These are phyloP conservation scores for Eucalyptus pauciflora DNA, from an alignment of 345 rosid species.

Conservation along the genomic window DNA sequence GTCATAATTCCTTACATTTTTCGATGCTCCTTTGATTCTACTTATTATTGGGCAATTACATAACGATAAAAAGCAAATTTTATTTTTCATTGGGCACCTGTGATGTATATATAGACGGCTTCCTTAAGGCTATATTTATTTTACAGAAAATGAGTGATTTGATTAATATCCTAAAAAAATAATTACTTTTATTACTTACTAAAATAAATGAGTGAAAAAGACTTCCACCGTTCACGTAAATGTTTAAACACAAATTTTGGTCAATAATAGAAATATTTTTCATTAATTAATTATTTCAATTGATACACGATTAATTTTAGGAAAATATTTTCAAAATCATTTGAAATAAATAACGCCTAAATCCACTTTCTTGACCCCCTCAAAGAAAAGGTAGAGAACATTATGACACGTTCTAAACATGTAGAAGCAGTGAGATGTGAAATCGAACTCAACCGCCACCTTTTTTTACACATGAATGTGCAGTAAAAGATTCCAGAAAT, in stretches of 20 bases:
- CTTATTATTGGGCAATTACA: background rate
- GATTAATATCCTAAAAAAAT: too few relatives aligned
- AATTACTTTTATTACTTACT: too few relatives aligned
- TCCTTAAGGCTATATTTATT: too few relatives aligned
- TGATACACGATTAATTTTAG: too few relatives aligned
- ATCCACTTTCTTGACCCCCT: background rate
- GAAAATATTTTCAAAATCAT: rapidly evolving
- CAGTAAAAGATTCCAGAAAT: background rate
- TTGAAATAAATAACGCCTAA: background rate
- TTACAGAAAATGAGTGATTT: too few relatives aligned
- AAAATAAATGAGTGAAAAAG: too few relatives aligned
- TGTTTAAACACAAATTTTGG: too few relatives aligned
- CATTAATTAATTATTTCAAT: too few relatives aligned
- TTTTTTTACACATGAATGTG: background rate
- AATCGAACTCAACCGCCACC: background rate
- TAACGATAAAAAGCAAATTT: background rate
- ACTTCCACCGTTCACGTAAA: too few relatives aligned
- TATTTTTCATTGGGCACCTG: background rate
- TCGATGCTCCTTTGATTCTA: background rate
- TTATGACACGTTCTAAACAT: background rate
- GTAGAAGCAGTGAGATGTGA: background rate
- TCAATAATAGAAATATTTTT: too few relatives aligned
- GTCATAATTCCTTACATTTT: background rate
- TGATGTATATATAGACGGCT: background rate
- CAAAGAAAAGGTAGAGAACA: background rate